Evolutionary conservation across 2,329 filamentous ascomycete species (phyloP).

Genomic region (Cytospora piceicola): DNA sequence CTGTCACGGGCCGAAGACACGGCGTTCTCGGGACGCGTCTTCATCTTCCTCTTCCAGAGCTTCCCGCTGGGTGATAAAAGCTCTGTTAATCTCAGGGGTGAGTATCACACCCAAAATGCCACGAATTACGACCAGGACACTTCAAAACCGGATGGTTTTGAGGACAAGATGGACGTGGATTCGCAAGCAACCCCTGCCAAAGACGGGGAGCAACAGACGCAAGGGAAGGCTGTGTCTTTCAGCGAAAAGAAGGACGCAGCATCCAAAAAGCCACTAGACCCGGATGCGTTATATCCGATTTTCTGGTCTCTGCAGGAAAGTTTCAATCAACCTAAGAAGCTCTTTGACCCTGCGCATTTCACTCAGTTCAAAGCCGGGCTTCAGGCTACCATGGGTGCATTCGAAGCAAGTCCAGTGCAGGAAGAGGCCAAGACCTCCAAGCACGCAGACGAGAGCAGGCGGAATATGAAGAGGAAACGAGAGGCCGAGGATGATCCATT

Average conservation of each 20-base stretch:
- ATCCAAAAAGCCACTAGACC: conserved; percentile 60
- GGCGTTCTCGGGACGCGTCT: conserved; percentile 94
- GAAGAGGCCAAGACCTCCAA: conserved; percentile 54
- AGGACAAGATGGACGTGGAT: conserved; percentile 71
- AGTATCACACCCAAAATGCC: conserved; percentile 94
- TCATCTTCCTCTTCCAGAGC: conserved; percentile 98
- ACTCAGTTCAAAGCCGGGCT: conserved; percentile 79
- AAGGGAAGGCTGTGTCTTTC: conserved; percentile 50
- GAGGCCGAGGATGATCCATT: conserved; percentile 63
- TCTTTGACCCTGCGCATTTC: conserved; percentile 76
- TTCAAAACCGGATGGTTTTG: conserved; percentile 39
- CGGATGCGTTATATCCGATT: conserved; percentile 79
- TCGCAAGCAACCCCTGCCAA: conserved; percentile 45
- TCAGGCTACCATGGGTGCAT: conserved; percentile 65
- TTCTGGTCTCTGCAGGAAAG: conserved; percentile 94
- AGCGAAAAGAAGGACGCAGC: conserved; percentile 47
- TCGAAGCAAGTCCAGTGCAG: conserved; percentile 55
- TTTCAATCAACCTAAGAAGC: conserved; percentile 85
- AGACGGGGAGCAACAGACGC: conserved; percentile 40
- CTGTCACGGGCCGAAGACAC: conserved; percentile 96
- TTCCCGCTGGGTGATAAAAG: conserved; percentile 96
- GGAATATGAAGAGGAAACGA: conserved; percentile 72
- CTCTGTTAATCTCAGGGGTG: conserved; percentile 92
- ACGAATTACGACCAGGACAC: conserved; percentile 75
- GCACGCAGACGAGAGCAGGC: conserved; percentile 64